Percentiles rank a stretch among this genome's conserved stretches.
These are phyloP conservation scores for Spencermartinsiella ligniputridi DNA, from an alignment of 1,139 yeast genomes.

Conservation along the genomic window DNA sequence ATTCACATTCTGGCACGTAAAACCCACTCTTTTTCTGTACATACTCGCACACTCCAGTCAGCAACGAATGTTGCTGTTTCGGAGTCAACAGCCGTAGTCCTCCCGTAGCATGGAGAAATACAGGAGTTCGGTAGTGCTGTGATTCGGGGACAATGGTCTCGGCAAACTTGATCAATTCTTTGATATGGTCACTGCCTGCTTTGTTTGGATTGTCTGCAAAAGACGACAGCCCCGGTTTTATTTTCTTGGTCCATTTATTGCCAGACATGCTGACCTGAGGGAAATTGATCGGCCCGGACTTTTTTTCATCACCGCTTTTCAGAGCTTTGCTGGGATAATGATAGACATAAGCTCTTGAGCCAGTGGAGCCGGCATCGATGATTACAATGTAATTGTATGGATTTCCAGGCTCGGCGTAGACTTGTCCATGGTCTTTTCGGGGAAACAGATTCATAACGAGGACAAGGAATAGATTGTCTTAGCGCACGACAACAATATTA, in stretches of 20 bases:
- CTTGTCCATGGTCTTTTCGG: conserved; percentile 13
- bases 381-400: conserved; percentile 46
- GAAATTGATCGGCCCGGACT: conserved; percentile 20
- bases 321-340: conserved; percentile 45
- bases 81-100: conserved; percentile 68
- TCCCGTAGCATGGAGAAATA: conserved; percentile 75
- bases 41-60: conserved; percentile 53
- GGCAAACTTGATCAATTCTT: conserved; percentile 50
- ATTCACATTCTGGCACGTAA: conserved; percentile 46
- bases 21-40: conserved; percentile 51
- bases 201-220: conserved; percentile 47
- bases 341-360: conserved; percentile 71
- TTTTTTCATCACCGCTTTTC: conserved; percentile 14
- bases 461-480: neutral
- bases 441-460: neutral
- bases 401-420: conserved; percentile 13
- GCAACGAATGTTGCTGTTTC: conserved; percentile 47
- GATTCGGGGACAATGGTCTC: conserved; percentile 56
- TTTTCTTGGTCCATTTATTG: conserved; percentile 54
- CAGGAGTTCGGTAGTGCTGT: conserved; percentile 68
- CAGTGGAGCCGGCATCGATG: conserved; percentile 81
- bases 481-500: no score
- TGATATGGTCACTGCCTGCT: conserved; percentile 57
- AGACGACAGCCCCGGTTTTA: conserved; percentile 64
- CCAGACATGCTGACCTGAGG: conserved; percentile 45